Percentiles rank a stretch among this genome's conserved stretches.
Conservation (phyloP, 345 rosid genomes). For the Rubroshorea leprosula region DNA sequence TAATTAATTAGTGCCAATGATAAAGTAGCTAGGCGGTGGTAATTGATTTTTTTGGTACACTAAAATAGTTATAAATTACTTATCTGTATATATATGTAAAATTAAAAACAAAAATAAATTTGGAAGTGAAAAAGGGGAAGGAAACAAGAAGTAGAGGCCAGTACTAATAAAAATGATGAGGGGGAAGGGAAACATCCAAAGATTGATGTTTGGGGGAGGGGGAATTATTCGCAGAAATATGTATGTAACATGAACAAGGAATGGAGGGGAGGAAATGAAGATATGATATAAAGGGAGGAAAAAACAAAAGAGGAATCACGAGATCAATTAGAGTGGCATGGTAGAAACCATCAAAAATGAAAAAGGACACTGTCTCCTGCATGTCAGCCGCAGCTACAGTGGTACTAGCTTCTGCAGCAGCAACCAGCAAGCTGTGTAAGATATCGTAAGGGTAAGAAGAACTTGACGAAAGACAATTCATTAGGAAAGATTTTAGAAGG, state of each 20-base stretch:
- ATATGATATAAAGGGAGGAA: conserved; percentile 8
- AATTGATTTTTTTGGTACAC: too few species aligned
- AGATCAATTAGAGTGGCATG: conserved; percentile 17
- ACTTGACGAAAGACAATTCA: background rate
- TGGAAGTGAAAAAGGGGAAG: background rate
- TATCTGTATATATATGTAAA: too few species aligned
- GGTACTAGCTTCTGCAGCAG: too few species aligned
- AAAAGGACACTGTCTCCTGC: conserved; percentile 29
- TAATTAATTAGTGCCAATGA: background rate
- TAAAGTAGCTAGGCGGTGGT: too few species aligned
- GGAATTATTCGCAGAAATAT: conserved; percentile 22
- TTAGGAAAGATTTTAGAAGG: conserved; percentile 18
- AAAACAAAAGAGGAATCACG: conserved; percentile 47
- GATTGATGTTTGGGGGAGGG: conserved; percentile 1
- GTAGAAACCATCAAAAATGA: conserved; percentile 16
- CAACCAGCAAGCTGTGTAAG: conserved; percentile 28
- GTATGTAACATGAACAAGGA: conserved; percentile 22
- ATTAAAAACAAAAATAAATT: background rate
- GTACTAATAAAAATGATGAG: background rate
- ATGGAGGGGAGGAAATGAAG: conserved; percentile 14
- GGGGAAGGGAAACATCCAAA: conserved; percentile 14
- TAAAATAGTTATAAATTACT: too few species aligned
- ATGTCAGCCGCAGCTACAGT: too few species aligned
- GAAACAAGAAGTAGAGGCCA: too few species aligned
- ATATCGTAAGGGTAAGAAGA: conserved; percentile 13